Percentiles rank a stretch among this genome's conserved stretches.
Conservation (phyloP, 1,284 basidiomycete genomes). For the Ceratobasidium sp. region DNA sequence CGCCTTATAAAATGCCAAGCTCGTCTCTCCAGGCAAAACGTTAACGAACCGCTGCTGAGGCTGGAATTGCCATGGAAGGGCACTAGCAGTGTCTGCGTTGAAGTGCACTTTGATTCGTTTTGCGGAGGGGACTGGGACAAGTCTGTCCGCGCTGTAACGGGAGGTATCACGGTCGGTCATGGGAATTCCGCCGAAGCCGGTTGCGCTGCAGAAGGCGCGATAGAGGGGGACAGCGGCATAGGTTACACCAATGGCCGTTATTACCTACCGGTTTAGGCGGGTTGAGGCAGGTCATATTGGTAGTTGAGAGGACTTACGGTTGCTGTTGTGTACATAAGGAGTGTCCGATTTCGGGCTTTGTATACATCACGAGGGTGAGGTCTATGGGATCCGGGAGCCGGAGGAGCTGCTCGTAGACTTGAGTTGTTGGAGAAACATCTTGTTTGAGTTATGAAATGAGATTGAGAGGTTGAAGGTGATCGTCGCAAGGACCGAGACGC, state of each 20-base stretch:
- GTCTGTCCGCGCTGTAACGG: conserved; percentile 83
- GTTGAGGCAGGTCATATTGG: conserved; percentile 8
- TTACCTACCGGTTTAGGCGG: conserved; percentile 66
- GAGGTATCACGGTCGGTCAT: conserved; percentile 77
- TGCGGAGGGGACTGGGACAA: conserved; percentile 79
- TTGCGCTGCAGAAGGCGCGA: conserved; percentile 97
- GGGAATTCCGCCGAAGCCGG: conserved; percentile 96
- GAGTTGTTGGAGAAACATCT: neutral
- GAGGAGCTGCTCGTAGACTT: neutral
- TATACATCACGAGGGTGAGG: conserved; percentile 48
- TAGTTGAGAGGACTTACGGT: conserved; percentile 65
- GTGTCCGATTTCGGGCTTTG: conserved; percentile 67
- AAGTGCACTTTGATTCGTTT: conserved; percentile 93
- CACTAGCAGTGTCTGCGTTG: conserved; percentile 91
- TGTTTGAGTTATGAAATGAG: neutral
- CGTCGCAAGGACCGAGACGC: neutral
- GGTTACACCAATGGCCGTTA: conserved; percentile 85
- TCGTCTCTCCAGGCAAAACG: conserved; percentile 96
- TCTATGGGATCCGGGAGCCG: neutral
- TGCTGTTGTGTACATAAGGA: conserved; percentile 85
- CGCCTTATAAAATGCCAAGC: conserved; percentile 96
- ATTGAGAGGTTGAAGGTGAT: neutral
- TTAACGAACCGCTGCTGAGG: conserved; percentile 92
- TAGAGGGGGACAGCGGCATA: conserved; percentile 98
- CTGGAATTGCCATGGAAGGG: conserved; percentile 93